A percentile compares a stretch with the other conserved stretches of the same genome.
These are phyloP conservation scores for Phytophthora multivora DNA, from an alignment of 352 stramenopile genomes.

Conservation along the genomic window DNA sequence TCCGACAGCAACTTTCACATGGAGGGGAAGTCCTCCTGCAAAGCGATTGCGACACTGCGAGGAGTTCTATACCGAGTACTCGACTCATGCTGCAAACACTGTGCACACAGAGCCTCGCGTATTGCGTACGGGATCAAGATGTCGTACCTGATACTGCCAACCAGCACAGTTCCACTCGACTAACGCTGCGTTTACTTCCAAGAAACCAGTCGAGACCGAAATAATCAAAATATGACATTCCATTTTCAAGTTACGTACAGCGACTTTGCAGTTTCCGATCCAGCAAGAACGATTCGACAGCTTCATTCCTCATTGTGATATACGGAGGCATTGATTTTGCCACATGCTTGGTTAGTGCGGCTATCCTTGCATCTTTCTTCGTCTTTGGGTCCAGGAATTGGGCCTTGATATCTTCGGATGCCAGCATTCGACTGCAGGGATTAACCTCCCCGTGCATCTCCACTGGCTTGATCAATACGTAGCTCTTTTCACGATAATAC, in stretches of 20 bases:
- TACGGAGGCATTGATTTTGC: too few species aligned
- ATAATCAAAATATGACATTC: too few species aligned
- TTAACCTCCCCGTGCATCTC: too few species aligned
- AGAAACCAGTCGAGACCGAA: not conserved
- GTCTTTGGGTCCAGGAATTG: too few species aligned
- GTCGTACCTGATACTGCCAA: constrained; percentile 31
- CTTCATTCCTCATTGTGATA: too few species aligned
- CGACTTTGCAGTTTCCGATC: too few species aligned
- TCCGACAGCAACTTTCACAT: constrained; percentile 40
- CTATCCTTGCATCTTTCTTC: too few species aligned
- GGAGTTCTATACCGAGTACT: constrained; percentile 9
- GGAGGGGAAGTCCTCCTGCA: constrained; percentile 38
- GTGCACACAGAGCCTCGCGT: constrained; percentile 51
- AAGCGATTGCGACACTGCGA: constrained; percentile 7
- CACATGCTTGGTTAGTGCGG: too few species aligned
- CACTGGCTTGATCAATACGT: constrained; percentile 48
- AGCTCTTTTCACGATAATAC: constrained; percentile 54
- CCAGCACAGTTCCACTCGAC: not conserved
- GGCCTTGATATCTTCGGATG: too few species aligned
- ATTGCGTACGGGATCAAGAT: constrained; percentile 49
- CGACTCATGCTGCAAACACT: constrained; percentile 59
- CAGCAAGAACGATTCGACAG: too few species aligned
- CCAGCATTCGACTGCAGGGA: too few species aligned
- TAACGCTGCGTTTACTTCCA: constrained; percentile 20
- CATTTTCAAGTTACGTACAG: too few species aligned